Evolutionary conservation across 176 grass and related monocot species (phyloP).

Genomic region (Raddia guianensis): DNA sequence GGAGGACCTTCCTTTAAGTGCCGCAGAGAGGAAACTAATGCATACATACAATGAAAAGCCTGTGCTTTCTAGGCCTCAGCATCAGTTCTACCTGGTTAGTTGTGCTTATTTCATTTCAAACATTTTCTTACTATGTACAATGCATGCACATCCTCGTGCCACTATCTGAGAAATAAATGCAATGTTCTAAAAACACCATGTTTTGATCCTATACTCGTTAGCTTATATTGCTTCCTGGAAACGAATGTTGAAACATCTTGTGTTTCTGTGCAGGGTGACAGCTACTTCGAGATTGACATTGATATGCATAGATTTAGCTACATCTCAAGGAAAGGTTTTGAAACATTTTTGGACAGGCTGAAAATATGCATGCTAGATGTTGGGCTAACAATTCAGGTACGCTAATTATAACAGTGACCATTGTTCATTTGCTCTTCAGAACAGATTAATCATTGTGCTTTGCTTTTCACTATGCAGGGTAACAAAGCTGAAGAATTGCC

Average conservation of each 20-base stretch:
- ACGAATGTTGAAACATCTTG: conserved; percentile 3
- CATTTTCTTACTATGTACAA: conserved; percentile 6
- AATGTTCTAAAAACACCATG: conserved; percentile 16
- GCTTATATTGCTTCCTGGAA: not conserved
- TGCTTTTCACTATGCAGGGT: conserved; percentile 57
- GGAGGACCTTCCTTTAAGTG: conserved; percentile 92
- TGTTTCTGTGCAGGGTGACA: conserved; percentile 70
- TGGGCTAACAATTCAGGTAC: conserved; percentile 97
- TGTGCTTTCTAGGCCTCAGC: conserved; percentile 92
- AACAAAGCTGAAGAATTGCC: conserved; percentile 89
- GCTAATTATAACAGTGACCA: not conserved
- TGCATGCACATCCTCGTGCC: not conserved
- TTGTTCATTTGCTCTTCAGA: conserved; percentile 1
- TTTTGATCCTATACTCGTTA: not conserved
- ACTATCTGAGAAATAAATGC: conserved; percentile 7
- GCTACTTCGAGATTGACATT: conserved; percentile 96
- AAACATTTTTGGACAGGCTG: conserved; percentile 88
- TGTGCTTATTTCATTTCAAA: conserved; percentile 9
- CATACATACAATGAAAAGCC: conserved; percentile 97
- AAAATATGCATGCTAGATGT: conserved; percentile 86
- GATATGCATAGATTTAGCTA: conserved; percentile 99
- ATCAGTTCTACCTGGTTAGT: conserved; percentile 87
- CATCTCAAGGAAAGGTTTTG: conserved; percentile 96
- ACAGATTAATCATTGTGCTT: conserved; percentile 5
- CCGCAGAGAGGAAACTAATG: conserved; percentile 91